phyloP scores from a whole-genome alignment of 768 basidiomycete genomes.

The Pleurotus pulmonarius region DNA sequence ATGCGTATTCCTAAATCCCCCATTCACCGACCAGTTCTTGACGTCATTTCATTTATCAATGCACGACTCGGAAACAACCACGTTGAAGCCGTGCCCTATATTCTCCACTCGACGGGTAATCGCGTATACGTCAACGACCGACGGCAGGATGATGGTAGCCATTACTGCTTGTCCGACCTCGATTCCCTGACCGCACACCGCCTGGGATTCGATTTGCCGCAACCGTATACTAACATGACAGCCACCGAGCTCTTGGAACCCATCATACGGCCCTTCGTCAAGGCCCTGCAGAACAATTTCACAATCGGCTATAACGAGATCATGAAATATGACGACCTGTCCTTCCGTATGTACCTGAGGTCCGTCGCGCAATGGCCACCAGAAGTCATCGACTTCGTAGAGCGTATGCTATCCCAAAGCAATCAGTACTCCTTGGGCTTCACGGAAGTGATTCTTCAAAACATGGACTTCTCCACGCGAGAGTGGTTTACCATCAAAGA shows the following conservation, averaged over 20 bases:
- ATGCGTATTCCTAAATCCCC: conserved; percentile 14
- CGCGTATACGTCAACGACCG: not conserved
- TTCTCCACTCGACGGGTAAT: conserved; percentile 1
- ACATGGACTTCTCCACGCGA: conserved; percentile 5
- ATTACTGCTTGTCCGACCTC: not conserved
- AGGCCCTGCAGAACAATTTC: not conserved
- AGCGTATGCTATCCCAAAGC: conserved; percentile 1
- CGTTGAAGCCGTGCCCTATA: conserved; percentile 2
- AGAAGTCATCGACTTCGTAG: conserved; percentile 4
- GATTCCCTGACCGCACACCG: conserved; percentile 1
- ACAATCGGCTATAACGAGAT: not conserved
- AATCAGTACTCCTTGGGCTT: conserved; percentile 5
- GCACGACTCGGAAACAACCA: not conserved
- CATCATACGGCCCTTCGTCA: not conserved
- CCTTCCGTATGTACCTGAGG: conserved; percentile 1
- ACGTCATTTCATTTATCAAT: conserved; percentile 6
- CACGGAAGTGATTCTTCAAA: not conserved
- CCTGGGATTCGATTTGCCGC: not conserved
- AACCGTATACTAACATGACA: not conserved
- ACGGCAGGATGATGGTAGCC: not conserved
- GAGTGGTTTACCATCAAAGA: conserved; percentile 8
- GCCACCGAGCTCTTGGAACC: not conserved
- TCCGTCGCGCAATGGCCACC: not conserved
- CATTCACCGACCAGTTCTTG: conserved; percentile 1
- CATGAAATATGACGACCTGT: conserved; percentile 3